These are phyloP conservation scores for Pseudozyma tsukubaensis DNA, from an alignment of 1,284 basidiomycete genomes.

Conservation along the genomic window DNA sequence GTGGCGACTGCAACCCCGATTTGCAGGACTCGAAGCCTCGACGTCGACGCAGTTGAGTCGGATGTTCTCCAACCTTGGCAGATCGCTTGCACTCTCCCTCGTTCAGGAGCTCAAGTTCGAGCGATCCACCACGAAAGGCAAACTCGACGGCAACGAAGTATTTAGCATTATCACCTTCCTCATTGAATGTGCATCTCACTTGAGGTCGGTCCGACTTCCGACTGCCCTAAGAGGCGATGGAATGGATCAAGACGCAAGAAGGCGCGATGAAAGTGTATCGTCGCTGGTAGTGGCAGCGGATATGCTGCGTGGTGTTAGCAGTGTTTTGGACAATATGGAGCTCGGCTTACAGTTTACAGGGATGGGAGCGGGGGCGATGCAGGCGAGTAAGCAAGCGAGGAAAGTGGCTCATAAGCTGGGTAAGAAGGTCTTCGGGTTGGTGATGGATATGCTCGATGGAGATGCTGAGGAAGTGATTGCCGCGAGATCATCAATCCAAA, in stretches of 20 bases:
- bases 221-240: background rate
- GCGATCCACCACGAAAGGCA: background rate
- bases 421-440: slow-evolving; percentile 23
- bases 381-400: slow-evolving; percentile 34
- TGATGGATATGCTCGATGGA: slow-evolving; percentile 49
- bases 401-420: slow-evolving; percentile 53
- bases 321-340: slow-evolving; percentile 39
- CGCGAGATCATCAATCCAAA: background rate
- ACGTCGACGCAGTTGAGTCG: slow-evolving; percentile 21
- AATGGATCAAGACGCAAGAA: background rate
- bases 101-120: slow-evolving; percentile 8
- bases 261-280: slow-evolving; percentile 16
- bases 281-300: slow-evolving; percentile 46
- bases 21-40: slow-evolving; percentile 17
- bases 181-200: slow-evolving; percentile 8
- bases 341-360: slow-evolving; percentile 11
- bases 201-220: slow-evolving; percentile 12
- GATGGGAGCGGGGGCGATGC: background rate
- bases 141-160: background rate
- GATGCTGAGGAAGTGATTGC: slow-evolving; percentile 46
- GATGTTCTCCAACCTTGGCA: slow-evolving; percentile 27
- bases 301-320: slow-evolving; percentile 41
- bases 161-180: slow-evolving; percentile 21
- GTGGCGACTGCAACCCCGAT: slow-evolving; percentile 30
- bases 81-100: slow-evolving; percentile 15